phyloP scores from a whole-genome alignment of 345 rosid species.

The Populus alba region DNA sequence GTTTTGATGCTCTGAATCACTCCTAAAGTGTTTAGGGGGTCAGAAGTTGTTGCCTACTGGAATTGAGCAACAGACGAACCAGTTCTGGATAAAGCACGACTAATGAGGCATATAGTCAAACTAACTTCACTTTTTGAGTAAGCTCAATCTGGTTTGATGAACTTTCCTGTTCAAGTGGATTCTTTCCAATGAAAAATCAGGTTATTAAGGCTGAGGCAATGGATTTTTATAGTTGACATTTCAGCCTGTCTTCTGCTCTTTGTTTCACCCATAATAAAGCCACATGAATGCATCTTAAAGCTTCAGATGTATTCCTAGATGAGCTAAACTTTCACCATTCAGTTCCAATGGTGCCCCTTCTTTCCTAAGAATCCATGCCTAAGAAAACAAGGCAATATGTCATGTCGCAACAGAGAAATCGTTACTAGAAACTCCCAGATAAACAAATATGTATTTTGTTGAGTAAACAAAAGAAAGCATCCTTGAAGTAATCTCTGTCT shows the following conservation, averaged over 20 bases:
- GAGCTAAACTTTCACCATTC: not conserved
- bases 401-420: not conserved
- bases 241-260: not conserved
- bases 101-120: not conserved
- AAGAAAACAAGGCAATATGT: not conserved
- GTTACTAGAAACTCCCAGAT: not conserved
- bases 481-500: not conserved
- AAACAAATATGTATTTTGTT: not conserved
- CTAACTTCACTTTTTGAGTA: not conserved
- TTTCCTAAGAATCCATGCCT: constrained; percentile 10
- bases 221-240: not conserved
- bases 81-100: not conserved
- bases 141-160: not conserved
- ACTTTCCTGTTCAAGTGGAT: not conserved
- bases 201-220: constrained; percentile 1
- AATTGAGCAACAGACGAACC: not conserved
- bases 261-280: not conserved
- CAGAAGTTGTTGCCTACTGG: not conserved
- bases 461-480: not conserved
- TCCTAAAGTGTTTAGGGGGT: not conserved
- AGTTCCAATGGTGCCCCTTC: not conserved
- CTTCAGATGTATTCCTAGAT: not conserved
- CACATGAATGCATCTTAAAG: not conserved
- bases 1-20: not conserved
- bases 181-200: not conserved